Conservation (phyloP, 2,329 filamentous ascomycete genomes). For the Penicillium sp. region DNA sequence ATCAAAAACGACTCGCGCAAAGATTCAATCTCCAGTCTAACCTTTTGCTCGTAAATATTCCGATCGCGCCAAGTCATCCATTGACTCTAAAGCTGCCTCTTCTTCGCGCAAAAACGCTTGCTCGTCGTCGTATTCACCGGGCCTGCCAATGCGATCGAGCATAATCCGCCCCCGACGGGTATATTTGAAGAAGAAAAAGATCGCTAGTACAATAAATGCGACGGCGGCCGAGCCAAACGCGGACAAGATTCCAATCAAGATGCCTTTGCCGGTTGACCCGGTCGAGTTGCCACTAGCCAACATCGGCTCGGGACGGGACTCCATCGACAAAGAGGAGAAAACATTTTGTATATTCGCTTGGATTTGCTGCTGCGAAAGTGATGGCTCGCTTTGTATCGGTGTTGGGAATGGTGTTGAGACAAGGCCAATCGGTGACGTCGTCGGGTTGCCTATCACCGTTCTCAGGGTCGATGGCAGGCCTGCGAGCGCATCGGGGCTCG, state of each 20-base stretch:
- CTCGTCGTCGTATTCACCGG: slow-evolving; percentile 96
- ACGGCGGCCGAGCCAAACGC: slow-evolving; percentile 89
- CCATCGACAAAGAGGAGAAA: slow-evolving; percentile 26
- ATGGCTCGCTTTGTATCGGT: slow-evolving; percentile 11
- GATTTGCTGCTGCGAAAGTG: slow-evolving; percentile 21
- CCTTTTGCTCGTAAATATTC: slow-evolving; percentile 96
- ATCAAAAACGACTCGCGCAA: slow-evolving; percentile 1
- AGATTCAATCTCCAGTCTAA: slow-evolving; percentile 41
- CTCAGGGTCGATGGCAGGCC: slow-evolving; percentile 36
- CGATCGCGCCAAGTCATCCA: slow-evolving; percentile 87
- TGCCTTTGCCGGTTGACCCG: slow-evolving; percentile 67
- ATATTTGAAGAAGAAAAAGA: slow-evolving; percentile 93
- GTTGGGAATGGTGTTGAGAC: slow-evolving; percentile 10
- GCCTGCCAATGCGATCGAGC: slow-evolving; percentile 85
- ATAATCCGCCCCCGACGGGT: slow-evolving; percentile 85
- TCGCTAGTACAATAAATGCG: slow-evolving; percentile 72
- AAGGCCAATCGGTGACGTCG: slow-evolving; percentile 27
- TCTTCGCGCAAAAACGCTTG: slow-evolving; percentile 92
- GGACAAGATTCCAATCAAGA: slow-evolving; percentile 91
- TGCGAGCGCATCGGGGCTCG: slow-evolving; percentile 36
- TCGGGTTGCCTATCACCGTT: slow-evolving; percentile 31
- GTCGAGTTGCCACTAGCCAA: slow-evolving; percentile 42
- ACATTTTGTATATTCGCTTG: slow-evolving; percentile 42
- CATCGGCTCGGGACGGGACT: slow-evolving; percentile 21
- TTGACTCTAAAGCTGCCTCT: slow-evolving; percentile 87